Evolutionary conservation across 495 filamentous ascomycete genomes (phyloP).

Genomic region (Penicillium dipodomyicola): DNA sequence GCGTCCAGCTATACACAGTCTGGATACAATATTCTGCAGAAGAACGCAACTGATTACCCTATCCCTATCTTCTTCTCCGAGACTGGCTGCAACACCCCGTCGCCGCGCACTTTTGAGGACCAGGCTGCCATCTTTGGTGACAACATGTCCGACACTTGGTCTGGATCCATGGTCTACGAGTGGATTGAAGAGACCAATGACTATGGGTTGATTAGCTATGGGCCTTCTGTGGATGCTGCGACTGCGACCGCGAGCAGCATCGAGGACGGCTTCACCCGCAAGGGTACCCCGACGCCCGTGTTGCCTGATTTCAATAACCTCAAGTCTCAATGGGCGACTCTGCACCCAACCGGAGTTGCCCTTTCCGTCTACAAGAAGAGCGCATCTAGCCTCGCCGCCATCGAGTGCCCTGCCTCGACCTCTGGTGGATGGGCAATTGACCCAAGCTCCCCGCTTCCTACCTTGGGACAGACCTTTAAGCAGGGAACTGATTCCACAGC

Average conservation of each 20-base stretch:
- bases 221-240: conserved; percentile 33
- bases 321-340: conserved; percentile 70
- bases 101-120: conserved; percentile 71
- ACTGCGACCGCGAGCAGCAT: conserved; percentile 48
- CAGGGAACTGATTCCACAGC: conserved; percentile 8
- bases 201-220: conserved; percentile 83
- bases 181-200: conserved; percentile 86
- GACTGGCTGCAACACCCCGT: conserved; percentile 68
- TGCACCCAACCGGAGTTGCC: conserved; percentile 65
- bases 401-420: conserved; percentile 70
- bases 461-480: conserved; percentile 52
- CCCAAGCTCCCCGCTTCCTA: conserved; percentile 65
- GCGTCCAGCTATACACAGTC: conserved; percentile 62
- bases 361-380: conserved; percentile 60
- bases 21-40: conserved; percentile 66
- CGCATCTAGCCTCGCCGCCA: conserved; percentile 51
- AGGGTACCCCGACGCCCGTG: conserved; percentile 72
- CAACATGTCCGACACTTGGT: conserved; percentile 74
- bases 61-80: conserved; percentile 87
- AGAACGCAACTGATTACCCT: conserved; percentile 56
- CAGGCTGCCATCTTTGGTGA: conserved; percentile 71
- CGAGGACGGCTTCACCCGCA: conserved; percentile 63
- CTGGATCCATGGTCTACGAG: conserved; percentile 82
- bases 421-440: conserved; percentile 68
- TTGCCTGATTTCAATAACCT: conserved; percentile 76